Base-by-base conservation (phyloP, 495 filamentous ascomycete species). In the Neurospora sp. region DNA sequence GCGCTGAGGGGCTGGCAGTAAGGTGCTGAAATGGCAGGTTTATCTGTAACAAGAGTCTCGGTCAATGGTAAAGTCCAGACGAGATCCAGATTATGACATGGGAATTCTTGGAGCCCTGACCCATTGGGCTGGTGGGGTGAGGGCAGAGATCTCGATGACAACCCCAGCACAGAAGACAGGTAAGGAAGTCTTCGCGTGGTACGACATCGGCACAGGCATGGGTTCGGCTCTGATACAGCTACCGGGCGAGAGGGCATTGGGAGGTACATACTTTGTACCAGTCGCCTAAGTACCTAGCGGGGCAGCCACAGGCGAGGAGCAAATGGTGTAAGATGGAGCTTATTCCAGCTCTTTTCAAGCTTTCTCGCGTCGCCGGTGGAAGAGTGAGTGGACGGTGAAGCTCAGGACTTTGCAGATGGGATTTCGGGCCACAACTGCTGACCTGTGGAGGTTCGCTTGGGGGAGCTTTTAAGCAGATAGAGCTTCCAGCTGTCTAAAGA, bases 61-160 rank as follows among this genome's bases (percentile, higher is more conserved):
- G 76, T 81, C 78, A 81, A 81, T 80, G 78, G 75, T 74, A 76
- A 76, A 69, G 75, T 75, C 69, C 44, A 76, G 75, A 76, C 75
- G 75, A 72, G 71, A 74, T 74, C 76, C 70, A 73, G 71, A 70
- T 69, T 72, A 75, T 70, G 75, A 74, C 76, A 79, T 79, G 79
- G 76, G 77, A 62, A 77, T 78, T 80, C 76, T 77, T 73, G 75
- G 74, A 75, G 73, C 73, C 62, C 72, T 74, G 74, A 75, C 71
- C 69, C 72, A 70, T 77, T 75, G 35, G 72, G 66, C 69, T 75
- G 73, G 75, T 74, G 79, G 80, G 76, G 79, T 76, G 75, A 74
- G 37, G 73, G 76, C 62, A 73, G 69, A 76, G 79, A 78, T 81
- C 78, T 79, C 76, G 79, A 82, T 82, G 80, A 80, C 79, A 79